Base-by-base conservation (phyloP, 495 filamentous ascomycete species). In the Schizothecium vesticola region DNA sequence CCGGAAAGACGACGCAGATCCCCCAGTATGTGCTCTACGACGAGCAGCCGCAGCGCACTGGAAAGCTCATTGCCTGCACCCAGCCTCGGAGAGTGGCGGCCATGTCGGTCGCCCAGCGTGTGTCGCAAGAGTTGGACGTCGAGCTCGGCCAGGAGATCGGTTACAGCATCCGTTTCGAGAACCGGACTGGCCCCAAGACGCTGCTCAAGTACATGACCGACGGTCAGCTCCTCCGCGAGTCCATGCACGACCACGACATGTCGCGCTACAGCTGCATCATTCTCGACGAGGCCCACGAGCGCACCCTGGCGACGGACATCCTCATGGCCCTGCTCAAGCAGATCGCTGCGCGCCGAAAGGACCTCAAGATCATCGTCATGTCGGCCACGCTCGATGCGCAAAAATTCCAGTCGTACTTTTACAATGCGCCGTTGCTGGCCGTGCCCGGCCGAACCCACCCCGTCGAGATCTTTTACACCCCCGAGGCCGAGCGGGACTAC, bases 151-250 rank as follows among this genome's bases (percentile, higher is more conserved):
- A 97, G 68, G 96, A 99, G 77, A 94, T 99, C 66, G 96, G 96
- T 78, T 99, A 98, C 83, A 97, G 91, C 79, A 98, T 99, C 73
- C 93, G 96, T 80, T 99, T 99, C 80, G 96, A 98, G 78, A 95
- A 99, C 78, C 92, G 89, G 80, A 98, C 96, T 0, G 85, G 92
- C 57, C 85, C 87, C 64, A 97, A 92, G 79, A 99, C 96, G 10
- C 86, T 97, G 55, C 82, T 99, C 61, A 99, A 98, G 82, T 99
- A 99, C 82, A 98, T 99, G 96, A 99, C 96, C 29, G 96, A 99
- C 77, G 96, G 96, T 88, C 98, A 98, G 95, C 87, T 99, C 71
- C 82, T 98, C 75, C 85, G 96, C 70, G 96, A 99, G 82, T 93
- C 96, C 33, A 99, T 99, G 96, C 89, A 96, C 80, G 96, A 99